Evolutionary conservation across 768 basidiomycete genomes (phyloP).

Genomic region (Bullera alba): DNA sequence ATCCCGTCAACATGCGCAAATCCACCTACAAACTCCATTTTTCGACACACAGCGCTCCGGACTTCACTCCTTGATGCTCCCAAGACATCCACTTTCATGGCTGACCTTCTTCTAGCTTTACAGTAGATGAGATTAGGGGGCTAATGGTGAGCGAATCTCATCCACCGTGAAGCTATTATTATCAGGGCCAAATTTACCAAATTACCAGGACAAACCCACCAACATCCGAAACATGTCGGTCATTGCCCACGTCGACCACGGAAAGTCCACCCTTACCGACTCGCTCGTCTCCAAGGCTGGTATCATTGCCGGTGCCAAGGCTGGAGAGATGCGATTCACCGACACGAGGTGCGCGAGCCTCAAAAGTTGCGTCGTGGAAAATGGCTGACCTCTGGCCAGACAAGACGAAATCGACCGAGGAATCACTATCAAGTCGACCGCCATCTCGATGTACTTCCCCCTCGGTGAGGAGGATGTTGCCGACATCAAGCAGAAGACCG

Average conservation of each 20-base stretch:
- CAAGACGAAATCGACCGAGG: constrained; percentile 98
- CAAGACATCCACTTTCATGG: no score
- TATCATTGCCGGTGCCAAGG: constrained; percentile 90
- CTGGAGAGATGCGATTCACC: constrained; percentile 94
- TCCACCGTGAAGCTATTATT: neutral
- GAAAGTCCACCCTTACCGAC: constrained; percentile 98
- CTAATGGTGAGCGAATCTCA: constrained; percentile 33
- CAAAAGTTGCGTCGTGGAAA: neutral
- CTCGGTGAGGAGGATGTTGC: constrained; percentile 79
- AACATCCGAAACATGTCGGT: constrained; percentile 51
- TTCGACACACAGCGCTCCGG: no score
- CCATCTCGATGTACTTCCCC: constrained; percentile 99
- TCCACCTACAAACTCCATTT: no score
- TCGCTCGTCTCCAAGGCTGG: constrained; percentile 98
- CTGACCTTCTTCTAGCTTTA: neutral
- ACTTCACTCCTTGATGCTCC: no score
- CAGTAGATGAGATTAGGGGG: constrained; percentile 39
- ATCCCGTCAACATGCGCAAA: no score
- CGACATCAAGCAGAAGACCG: constrained; percentile 88
- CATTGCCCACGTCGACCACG: constrained; percentile 80
- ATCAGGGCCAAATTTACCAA: constrained; percentile 3
- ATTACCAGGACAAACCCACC: constrained; percentile 42
- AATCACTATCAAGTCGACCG: constrained; percentile 99
- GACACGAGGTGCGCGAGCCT: constrained; percentile 61
- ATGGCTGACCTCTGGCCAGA: constrained; percentile 23